Percentiles rank a stretch among this genome's conserved stretches.
phyloP scores from a whole-genome alignment of 805 yeast genomes.

The Pichia occidentalis region DNA sequence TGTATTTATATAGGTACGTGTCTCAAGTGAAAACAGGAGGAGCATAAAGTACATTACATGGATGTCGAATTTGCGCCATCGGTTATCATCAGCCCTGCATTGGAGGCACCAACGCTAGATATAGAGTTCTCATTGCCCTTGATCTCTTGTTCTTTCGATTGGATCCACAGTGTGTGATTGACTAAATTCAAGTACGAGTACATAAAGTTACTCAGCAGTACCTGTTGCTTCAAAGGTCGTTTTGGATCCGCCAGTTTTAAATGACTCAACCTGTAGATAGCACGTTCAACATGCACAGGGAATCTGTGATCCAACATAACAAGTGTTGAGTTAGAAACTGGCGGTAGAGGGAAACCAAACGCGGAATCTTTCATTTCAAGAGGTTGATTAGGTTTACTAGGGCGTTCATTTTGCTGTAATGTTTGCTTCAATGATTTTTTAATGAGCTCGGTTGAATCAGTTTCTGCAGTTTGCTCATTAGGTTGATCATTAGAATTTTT shows the following conservation, averaged over 20 bases:
- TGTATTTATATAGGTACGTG: too few relatives aligned
- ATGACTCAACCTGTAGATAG: constrained; percentile 88
- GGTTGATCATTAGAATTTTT: background rate
- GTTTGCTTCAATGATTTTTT: constrained; percentile 19
- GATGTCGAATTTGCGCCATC: too few relatives aligned
- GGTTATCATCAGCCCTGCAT: too few relatives aligned
- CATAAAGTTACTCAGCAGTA: constrained; percentile 91
- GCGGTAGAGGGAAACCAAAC: constrained; percentile 82
- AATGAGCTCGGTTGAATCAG: constrained; percentile 9
- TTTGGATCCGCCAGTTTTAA: constrained; percentile 91
- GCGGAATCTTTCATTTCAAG: constrained; percentile 68
- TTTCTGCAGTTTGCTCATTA: background rate
- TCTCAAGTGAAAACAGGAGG: too few relatives aligned
- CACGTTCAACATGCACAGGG: constrained; percentile 94
- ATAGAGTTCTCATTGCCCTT: too few relatives aligned
- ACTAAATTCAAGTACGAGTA: constrained; percentile 92
- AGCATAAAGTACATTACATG: too few relatives aligned
- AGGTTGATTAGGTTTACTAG: constrained; percentile 47
- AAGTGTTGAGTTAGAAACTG: constrained; percentile 67
- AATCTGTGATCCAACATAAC: constrained; percentile 80
- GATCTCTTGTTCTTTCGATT: constrained; percentile 43
- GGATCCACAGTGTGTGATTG: constrained; percentile 80
- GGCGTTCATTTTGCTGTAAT: constrained; percentile 26
- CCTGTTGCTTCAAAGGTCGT: constrained; percentile 87
- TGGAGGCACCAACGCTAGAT: too few relatives aligned